phyloP scores from a whole-genome alignment of 257 asterid genomes.

The Rubia yunnanensis region DNA sequence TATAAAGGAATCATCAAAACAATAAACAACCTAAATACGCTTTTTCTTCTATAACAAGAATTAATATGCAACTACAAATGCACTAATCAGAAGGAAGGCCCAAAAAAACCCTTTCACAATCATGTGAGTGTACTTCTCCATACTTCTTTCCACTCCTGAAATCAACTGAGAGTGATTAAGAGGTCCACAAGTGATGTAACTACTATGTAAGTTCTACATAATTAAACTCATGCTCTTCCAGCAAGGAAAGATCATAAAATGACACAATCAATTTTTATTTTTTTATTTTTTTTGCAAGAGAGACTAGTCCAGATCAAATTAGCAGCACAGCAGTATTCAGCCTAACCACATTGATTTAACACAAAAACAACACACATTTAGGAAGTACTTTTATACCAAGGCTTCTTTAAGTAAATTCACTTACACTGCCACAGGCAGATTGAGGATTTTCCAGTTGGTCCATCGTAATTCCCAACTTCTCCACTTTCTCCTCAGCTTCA shows the following conservation, averaged over 20 bases:
- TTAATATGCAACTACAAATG: background rate
- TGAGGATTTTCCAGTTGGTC: constrained; percentile 81
- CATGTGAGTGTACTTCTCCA: background rate
- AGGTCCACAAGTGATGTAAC: background rate
- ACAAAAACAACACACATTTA: background rate
- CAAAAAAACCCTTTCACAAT: background rate
- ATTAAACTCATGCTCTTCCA: background rate
- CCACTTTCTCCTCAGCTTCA: constrained; percentile 76
- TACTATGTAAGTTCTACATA: background rate
- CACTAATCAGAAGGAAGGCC: background rate
- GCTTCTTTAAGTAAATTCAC: constrained; percentile 10
- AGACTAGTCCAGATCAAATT: background rate
- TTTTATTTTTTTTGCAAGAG: background rate
- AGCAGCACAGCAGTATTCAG: background rate
- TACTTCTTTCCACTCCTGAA: no score
- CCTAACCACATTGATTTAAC: background rate
- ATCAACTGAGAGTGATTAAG: background rate
- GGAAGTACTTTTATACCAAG: background rate
- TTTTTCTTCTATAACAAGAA: background rate
- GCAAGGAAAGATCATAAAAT: background rate
- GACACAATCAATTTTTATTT: no score
- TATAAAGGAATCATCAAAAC: background rate
- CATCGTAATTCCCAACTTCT: constrained; percentile 61
- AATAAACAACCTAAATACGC: background rate
- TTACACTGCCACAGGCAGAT: constrained; percentile 95